phyloP scores from a whole-genome alignment of 1,284 basidiomycete species.

The Ustilago trichophora region DNA sequence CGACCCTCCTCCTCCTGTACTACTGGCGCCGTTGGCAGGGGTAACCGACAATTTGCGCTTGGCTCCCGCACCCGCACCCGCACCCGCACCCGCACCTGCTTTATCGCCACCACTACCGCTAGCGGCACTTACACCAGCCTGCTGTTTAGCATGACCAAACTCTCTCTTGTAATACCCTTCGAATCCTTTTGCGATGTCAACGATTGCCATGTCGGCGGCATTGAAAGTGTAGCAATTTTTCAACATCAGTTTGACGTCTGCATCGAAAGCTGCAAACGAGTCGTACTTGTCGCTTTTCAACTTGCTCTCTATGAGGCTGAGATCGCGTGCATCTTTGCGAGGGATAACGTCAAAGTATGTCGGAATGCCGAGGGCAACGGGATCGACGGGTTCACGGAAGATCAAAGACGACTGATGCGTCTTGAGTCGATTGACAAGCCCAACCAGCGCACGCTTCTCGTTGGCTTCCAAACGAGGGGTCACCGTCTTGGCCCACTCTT shows the following conservation, averaged over 20 bases:
- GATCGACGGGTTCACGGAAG: constrained; percentile 75
- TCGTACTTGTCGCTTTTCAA: constrained; percentile 85
- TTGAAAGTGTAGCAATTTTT: constrained; percentile 87
- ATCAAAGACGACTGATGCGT: constrained; percentile 43
- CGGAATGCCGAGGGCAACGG: constrained; percentile 77
- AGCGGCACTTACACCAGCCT: constrained; percentile 20
- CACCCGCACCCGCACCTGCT: not conserved
- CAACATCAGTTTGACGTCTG: constrained; percentile 84
- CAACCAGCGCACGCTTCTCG: constrained; percentile 82
- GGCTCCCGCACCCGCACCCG: not conserved
- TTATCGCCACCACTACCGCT: constrained; percentile 1
- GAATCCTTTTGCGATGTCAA: constrained; percentile 67
- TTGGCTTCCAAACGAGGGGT: constrained; percentile 79
- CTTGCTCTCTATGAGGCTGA: constrained; percentile 82
- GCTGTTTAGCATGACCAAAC: constrained; percentile 38
- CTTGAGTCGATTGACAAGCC: constrained; percentile 73
- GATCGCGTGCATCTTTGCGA: constrained; percentile 84
- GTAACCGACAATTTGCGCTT: constrained; percentile 16
- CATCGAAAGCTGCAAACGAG: constrained; percentile 78
- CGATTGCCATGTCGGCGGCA: constrained; percentile 79
- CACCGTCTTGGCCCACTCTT: constrained; percentile 83
- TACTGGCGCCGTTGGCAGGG: not conserved
- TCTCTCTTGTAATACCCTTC: constrained; percentile 65
- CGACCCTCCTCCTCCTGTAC: constrained; percentile 1
- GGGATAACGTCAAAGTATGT: constrained; percentile 84